These are phyloP conservation scores for Lactarius tabidus DNA, from an alignment of 768 basidiomycete species.

Conservation along the genomic window DNA sequence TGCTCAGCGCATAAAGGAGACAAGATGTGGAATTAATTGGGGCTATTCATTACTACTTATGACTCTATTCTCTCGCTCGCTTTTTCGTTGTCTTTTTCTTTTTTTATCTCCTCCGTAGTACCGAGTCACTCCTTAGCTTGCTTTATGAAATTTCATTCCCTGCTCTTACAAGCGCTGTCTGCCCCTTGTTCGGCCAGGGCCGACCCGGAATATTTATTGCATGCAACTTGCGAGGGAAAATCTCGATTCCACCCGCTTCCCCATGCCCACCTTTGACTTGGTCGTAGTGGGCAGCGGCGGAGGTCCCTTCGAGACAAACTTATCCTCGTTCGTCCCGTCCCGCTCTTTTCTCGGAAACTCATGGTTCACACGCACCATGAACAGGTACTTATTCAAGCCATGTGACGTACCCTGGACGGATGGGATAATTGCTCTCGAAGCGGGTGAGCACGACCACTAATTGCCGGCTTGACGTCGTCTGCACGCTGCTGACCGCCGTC, in stretches of 20 bases:
- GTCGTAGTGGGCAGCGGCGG: constrained; percentile 75
- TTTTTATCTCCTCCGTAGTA: background rate
- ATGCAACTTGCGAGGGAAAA: background rate
- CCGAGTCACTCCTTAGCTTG: constrained; percentile 4
- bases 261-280: constrained; percentile 59
- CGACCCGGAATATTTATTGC: constrained; percentile 16
- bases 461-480: background rate
- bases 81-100: background rate
- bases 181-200: constrained; percentile 14
- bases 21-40: background rate
- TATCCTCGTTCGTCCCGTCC: constrained; percentile 64
- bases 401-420: constrained; percentile 63
- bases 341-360: constrained; percentile 5
- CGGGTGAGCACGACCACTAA: constrained; percentile 48
- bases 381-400: constrained; percentile 87
- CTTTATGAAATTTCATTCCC: background rate
- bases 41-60: constrained; percentile 6
- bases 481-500: constrained; percentile 1
- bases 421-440: constrained; percentile 82
- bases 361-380: constrained; percentile 14
- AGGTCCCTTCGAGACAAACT: constrained; percentile 84
- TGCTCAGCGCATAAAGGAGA: constrained; percentile 42
- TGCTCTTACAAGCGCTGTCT: constrained; percentile 4
- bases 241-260: constrained; percentile 5
- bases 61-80: constrained; percentile 11